phyloP scores from a whole-genome alignment of 805 yeast species.

The Cyberlindnera mississippiensis region DNA sequence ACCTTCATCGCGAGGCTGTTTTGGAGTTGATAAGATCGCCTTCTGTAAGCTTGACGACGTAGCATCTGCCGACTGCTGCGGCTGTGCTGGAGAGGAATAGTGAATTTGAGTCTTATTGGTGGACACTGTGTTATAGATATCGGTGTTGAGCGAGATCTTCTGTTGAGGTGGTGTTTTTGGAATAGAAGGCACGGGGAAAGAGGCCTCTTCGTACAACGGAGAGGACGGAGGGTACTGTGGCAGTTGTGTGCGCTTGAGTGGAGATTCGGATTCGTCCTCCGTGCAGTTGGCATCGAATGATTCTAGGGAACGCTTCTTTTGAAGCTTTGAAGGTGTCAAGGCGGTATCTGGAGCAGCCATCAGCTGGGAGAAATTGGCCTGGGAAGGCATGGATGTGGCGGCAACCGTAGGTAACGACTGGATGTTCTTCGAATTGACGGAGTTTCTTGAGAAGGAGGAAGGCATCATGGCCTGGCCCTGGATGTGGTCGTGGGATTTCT shows the following conservation, averaged over 20 bases:
- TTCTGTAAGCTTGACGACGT: constrained; percentile 8
- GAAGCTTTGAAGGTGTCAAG: constrained; percentile 6
- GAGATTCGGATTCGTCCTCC: constrained; percentile 23
- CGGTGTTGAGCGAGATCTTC: constrained; percentile 21
- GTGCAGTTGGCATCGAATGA: constrained; percentile 23
- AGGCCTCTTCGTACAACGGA: constrained; percentile 22
- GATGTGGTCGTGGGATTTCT: constrained; percentile 1
- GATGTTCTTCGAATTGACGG: background rate
- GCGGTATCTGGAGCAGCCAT: constrained; percentile 3
- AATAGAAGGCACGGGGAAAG: constrained; percentile 20
- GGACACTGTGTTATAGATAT: constrained; percentile 25
- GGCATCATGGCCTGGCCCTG: background rate
- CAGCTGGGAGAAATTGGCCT: constrained; percentile 2
- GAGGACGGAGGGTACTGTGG: constrained; percentile 26
- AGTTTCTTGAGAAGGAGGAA: background rate
- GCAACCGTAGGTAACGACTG: background rate
- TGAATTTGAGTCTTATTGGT: constrained; percentile 26
- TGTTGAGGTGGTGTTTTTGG: constrained; percentile 29
- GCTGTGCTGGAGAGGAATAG: constrained; percentile 21
- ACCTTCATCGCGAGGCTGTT: constrained; percentile 49
- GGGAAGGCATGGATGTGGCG: background rate
- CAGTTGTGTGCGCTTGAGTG: constrained; percentile 9
- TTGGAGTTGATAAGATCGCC: constrained; percentile 23
- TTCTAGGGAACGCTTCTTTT: constrained; percentile 20
- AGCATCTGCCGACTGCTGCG: background rate